Evolutionary conservation across 768 basidiomycete genomes (phyloP), one percentile per base, ranked within the genome.

Genomic region (Rhodotorula sphaerocarpa): DNA sequence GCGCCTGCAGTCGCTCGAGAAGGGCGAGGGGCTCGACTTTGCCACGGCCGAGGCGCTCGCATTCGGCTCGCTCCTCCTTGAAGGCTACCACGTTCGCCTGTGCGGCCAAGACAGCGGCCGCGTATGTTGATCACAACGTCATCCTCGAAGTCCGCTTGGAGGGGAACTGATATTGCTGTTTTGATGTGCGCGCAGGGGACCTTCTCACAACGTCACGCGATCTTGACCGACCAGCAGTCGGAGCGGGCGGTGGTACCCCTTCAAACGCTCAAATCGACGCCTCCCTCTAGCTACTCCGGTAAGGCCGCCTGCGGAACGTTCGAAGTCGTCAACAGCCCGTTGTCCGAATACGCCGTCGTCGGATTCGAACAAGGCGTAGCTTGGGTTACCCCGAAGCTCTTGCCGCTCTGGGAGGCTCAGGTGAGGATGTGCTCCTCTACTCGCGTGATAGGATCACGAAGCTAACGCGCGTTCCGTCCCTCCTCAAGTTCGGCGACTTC

Each of bases 341-440:
- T 65, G 12, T 45, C 45, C 36, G 69, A 74, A 56, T 64, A 74
- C 52, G 68, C 64, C 44, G 50, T 66, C 36, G 28, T 58, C 28
- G 65, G 64, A 82, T 95, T 92, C 64, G 91, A 93, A 72, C 89
- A 88, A 66, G 91, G 91, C 0, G 80, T 86, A 50, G 89, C 87
- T 70, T 91, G 89, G 88, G 88, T 90, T 74, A 77, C 83, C 28
- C 90, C 90, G 0, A 81, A 83, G 66, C 74, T 91, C 27, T 76
- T 92, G 55, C 83, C 87, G 0, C 88, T 93, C 41, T 92, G 90
- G 90, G 90, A 95, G 74, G 89, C 89, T 1, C 90, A 92, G 79
- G 66, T 73, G 52, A 55, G 52, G n/a, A n/a, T n/a, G n/a, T n/a
- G n/a, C n/a, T n/a, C n/a, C n/a, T n/a, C n/a, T n/a, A n/a, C n/a